These are phyloP conservation scores for Penicillium decumbens DNA, from an alignment of 2,329 filamentous ascomycete genomes.

Conservation along the genomic window DNA sequence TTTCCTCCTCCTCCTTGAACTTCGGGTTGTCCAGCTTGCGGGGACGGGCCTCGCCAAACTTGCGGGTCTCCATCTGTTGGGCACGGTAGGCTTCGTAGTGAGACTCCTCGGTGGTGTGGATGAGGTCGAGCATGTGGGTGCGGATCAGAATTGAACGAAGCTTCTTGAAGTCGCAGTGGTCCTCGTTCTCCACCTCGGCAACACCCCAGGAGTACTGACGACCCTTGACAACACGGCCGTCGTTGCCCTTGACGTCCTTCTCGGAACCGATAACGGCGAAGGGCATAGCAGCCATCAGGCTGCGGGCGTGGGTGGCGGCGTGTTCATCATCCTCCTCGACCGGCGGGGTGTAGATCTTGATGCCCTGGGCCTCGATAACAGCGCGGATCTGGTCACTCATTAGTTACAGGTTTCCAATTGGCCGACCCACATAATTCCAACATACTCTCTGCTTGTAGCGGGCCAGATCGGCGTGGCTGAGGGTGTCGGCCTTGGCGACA, in stretches of 20 bases:
- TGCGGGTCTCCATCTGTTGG: slow-evolving; percentile 99
- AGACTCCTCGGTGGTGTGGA: slow-evolving; percentile 98
- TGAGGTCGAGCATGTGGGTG: slow-evolving; percentile 99
- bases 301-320: slow-evolving; percentile 88
- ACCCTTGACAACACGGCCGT: slow-evolving; percentile 96
- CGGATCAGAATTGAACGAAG: slow-evolving; percentile 97
- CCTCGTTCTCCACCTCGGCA: slow-evolving; percentile 98
- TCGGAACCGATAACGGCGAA: slow-evolving; percentile 98
- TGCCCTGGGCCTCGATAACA: slow-evolving; percentile 96
- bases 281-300: slow-evolving; percentile 93
- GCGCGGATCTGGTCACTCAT: slow-evolving; percentile 66
- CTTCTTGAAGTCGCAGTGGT: slow-evolving; percentile 99
- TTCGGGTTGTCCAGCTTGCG: slow-evolving; percentile 99
- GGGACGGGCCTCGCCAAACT: slow-evolving; percentile 95
- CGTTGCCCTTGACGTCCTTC: slow-evolving; percentile 96
- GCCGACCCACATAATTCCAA: slow-evolving; percentile 1
- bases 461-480: slow-evolving; percentile 85
- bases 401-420: background rate
- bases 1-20: slow-evolving; percentile 99
- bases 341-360: slow-evolving; percentile 98
- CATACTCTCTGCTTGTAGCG: slow-evolving; percentile 93
- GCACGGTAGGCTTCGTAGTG: slow-evolving; percentile 99
- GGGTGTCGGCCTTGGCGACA: slow-evolving; percentile 95
- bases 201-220: slow-evolving; percentile 99
- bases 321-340: slow-evolving; percentile 98